phyloP scores from a whole-genome alignment of 805 yeast genomes.

The Candida verbasci region DNA sequence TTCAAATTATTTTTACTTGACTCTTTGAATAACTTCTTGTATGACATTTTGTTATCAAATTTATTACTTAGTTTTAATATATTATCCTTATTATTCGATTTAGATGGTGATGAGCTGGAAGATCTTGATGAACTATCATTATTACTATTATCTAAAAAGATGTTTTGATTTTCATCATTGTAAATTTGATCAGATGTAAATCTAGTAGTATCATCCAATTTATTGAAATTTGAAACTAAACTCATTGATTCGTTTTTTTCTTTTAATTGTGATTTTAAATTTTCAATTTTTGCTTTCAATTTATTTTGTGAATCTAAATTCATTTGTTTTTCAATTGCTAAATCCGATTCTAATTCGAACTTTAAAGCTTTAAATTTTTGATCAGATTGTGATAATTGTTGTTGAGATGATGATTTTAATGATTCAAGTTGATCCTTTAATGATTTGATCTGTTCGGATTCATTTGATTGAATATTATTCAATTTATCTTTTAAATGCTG shows the following conservation, averaged over 20 bases:
- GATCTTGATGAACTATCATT: neutral
- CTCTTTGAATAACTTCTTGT: conserved; percentile 5
- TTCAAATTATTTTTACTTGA: no score
- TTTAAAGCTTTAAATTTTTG: conserved; percentile 1
- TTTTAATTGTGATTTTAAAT: neutral
- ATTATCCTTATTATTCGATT: conserved; percentile 1
- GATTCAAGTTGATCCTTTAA: neutral
- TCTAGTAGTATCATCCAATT: neutral
- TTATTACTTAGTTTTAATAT: conserved; percentile 1
- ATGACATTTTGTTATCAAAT: neutral
- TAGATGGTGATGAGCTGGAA: neutral
- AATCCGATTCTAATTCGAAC: conserved; percentile 6
- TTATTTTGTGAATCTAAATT: conserved; percentile 1
- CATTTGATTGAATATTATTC: neutral
- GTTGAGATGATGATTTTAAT: neutral
- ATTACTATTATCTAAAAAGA: neutral
- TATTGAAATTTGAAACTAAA: neutral
- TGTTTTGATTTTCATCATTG: conserved; percentile 4
- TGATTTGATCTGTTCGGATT: neutral
- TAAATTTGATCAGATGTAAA: conserved; percentile 7
- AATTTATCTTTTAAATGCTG: neutral
- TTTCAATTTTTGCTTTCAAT: neutral
- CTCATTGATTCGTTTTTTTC: neutral
- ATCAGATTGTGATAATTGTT: neutral
- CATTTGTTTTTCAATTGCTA: conserved; percentile 5